These are phyloP conservation scores for Penicilliopsis zonata DNA, from an alignment of 495 filamentous ascomycete genomes.

Conservation along the genomic window DNA sequence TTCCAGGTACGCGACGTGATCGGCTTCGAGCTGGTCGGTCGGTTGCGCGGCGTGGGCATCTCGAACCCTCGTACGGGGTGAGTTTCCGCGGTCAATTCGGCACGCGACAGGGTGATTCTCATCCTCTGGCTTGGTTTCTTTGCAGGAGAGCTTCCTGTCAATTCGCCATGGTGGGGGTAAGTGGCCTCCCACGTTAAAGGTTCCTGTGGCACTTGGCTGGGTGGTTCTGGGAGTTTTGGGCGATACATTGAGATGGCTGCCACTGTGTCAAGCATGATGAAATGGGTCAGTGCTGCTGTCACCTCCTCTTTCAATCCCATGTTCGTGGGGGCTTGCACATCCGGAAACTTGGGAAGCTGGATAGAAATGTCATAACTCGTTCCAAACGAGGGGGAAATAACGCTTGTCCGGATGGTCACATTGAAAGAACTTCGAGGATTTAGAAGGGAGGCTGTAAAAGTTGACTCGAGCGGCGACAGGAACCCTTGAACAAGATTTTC, in stretches of 20 bases:
- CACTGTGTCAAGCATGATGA: conserved; percentile 27
- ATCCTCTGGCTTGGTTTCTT: conserved; percentile 20
- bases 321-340: conserved; percentile 23
- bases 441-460: conserved; percentile 24
- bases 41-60: conserved; percentile 1
- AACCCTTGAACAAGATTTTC: conserved; percentile 30
- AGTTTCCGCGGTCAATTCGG: conserved; percentile 17
- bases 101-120: conserved; percentile 20
- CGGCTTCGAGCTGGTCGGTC: conserved; percentile 1
- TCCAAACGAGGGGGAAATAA: conserved; percentile 28
- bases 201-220: neutral
- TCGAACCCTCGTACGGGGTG: conserved; percentile 13
- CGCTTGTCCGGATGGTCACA: conserved; percentile 32
- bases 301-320: conserved; percentile 26
- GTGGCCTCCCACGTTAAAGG: conserved; percentile 18
- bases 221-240: neutral
- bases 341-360: conserved; percentile 17
- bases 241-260: conserved; percentile 15
- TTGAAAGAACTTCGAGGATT: conserved; percentile 24
- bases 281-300: conserved; percentile 22
- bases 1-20: conserved; percentile 16
- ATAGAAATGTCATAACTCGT: conserved; percentile 36
- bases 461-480: conserved; percentile 29
- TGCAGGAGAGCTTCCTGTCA: conserved; percentile 11
- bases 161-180: conserved; percentile 32